Evolutionary conservation across 257 asterid genomes (phyloP).

Genomic region (Jaltomata sinuosa): DNA sequence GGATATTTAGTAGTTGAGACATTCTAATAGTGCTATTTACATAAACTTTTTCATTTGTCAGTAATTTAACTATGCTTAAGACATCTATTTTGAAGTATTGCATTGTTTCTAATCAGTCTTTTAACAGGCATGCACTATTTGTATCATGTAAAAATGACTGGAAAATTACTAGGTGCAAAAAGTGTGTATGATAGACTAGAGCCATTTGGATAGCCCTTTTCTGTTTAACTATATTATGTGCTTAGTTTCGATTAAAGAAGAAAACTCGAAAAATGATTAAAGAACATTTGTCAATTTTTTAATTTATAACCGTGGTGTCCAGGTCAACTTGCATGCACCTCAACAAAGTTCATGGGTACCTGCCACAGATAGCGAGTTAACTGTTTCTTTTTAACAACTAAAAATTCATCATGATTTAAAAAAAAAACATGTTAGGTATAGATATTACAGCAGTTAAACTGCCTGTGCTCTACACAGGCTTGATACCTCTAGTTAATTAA

Average conservation of each 20-base stretch:
- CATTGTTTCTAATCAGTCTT: background rate
- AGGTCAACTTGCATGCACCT: background rate
- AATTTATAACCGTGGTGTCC: background rate
- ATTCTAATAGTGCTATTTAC: background rate
- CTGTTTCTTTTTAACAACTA: background rate
- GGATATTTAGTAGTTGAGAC: background rate
- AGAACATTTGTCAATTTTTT: background rate
- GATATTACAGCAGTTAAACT: background rate
- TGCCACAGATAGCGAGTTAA: background rate
- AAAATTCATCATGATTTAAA: background rate
- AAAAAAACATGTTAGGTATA: background rate
- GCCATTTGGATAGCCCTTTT: background rate
- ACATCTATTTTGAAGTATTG: background rate
- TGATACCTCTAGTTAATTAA: background rate
- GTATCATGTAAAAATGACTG: background rate
- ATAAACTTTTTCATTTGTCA: background rate
- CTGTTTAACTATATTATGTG: background rate
- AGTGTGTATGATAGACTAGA: background rate
- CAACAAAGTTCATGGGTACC: background rate
- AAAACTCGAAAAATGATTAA: background rate
- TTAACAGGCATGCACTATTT: background rate
- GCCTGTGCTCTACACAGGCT: background rate
- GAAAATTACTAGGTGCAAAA: background rate
- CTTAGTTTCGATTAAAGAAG: background rate
- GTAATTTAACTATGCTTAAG: background rate